Percentiles rank a stretch among this genome's conserved stretches.
Conservation (phyloP, 768 basidiomycete species). For the Mycena crocata region DNA sequence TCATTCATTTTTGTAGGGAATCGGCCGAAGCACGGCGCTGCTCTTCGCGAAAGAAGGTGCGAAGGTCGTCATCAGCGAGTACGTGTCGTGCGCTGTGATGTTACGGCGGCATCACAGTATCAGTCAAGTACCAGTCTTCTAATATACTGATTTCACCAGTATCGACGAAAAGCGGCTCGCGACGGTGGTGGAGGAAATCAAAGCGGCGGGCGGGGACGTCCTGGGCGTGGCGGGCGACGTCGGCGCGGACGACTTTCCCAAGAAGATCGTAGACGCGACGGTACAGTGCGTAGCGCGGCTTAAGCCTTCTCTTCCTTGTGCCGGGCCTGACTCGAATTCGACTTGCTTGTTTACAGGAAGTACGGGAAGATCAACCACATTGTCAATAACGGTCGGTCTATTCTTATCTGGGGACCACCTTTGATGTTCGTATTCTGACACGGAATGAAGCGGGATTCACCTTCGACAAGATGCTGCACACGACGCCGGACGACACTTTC, state of each 20-base stretch:
- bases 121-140: too few species aligned
- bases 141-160: conserved; percentile 47
- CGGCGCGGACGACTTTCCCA: conserved; percentile 84
- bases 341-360: conserved; percentile 55
- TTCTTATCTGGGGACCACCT: too few species aligned
- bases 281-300: conserved; percentile 80
- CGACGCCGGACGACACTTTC: conserved; percentile 84
- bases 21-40: conserved; percentile 79
- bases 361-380: conserved; percentile 91
- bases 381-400: conserved; percentile 76
- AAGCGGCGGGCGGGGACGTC: conserved; percentile 76
- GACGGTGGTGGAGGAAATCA: conserved; percentile 78
- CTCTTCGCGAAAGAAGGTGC: conserved; percentile 89
- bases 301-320: too few species aligned
- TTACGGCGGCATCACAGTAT: too few species aligned
- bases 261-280: conserved; percentile 80
- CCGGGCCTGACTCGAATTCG: too few species aligned
- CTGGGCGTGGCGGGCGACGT: conserved; percentile 85
- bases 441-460: conserved; percentile 87
- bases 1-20: conserved; percentile 65
- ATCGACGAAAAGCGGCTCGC: conserved; percentile 79
- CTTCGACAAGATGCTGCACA: conserved; percentile 90
- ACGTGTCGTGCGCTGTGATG: conserved; percentile 36
- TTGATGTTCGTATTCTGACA: too few species aligned
- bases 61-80: conserved; percentile 90